Base-by-base conservation (phyloP, 1,284 basidiomycete genomes). In the Earliella scabrosa region DNA sequence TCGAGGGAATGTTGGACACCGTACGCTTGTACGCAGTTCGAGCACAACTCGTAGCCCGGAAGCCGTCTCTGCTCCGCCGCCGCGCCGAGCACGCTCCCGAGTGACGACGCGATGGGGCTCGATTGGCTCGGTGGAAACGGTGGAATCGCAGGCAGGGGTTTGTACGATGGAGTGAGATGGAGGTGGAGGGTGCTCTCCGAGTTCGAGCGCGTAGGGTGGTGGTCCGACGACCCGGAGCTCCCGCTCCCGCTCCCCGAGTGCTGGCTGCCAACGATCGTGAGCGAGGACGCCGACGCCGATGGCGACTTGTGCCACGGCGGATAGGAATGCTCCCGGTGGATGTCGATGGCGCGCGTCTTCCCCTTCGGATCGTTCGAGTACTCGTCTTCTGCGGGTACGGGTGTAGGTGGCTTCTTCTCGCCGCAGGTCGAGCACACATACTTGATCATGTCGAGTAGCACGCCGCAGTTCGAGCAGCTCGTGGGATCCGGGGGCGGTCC, bases 361-460 rank as follows among this genome's bases (percentile, higher is more conserved):
- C 70, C 73, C 62, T 74, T 78, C 36, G 56, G 54, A 45, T 65
- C 56, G 36, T 45, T 40, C 14, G 48, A n/a, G 26, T 27, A 50
- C 32, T 65, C 56, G 32, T n/a, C n/a, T 56, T 61, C 54, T 38
- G 36, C 16, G 57, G n/a, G 59, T 3, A 35, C 11, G 66, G 66
- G 29, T 13, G 6, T 6, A 81, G 44, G 60, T 7, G 74, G 81
- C 48, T 79, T 73, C 73, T 85, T 89, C 72, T 92, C 90, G 13
- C 93, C 93, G 65, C 93, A 96, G 21, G 86, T 88, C 7, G 86
- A 82, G 67, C 93, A 97, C 14, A 95, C 87, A 68, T 96, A 96
- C 46, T 92, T 87, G 71, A 95, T 86, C 20, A 85, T 80, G 54
- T 93, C 88, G 9, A 97, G 76, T 4, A 86, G 67, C 0, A 81